Conservation (phyloP, 1,139 yeast species). For the Nakaseomyces delphensis region DNA sequence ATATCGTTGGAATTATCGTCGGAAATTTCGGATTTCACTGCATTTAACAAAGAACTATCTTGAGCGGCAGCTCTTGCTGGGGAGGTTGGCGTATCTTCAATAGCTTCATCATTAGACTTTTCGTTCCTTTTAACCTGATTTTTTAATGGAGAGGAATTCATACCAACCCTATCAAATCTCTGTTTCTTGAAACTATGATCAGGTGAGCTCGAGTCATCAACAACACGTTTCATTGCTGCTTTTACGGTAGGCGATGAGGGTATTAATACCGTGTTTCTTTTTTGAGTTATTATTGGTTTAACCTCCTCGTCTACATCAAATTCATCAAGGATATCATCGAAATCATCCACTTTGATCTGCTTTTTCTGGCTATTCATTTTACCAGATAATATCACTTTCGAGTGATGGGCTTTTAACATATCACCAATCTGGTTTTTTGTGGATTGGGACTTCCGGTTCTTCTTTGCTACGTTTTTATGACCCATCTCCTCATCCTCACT, state of each 20-base stretch:
- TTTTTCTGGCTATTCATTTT: constrained; percentile 26
- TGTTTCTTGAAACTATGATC: neutral
- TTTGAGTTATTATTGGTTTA: constrained; percentile 6
- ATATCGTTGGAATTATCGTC: constrained; percentile 9
- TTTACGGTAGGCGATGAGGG: constrained; percentile 16
- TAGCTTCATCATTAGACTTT: neutral
- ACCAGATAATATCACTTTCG: constrained; percentile 13
- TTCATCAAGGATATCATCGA: constrained; percentile 43
- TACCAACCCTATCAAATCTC: neutral
- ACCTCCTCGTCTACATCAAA: constrained; percentile 28
- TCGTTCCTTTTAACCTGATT: constrained; percentile 7
- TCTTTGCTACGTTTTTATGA: constrained; percentile 34
- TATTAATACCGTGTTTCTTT: neutral
- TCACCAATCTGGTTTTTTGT: constrained; percentile 21
- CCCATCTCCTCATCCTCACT: constrained; percentile 30
- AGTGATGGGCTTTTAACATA: constrained; percentile 25
- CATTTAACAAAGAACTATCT: constrained; percentile 4
- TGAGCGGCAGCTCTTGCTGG: neutral
- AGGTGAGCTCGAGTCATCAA: neutral
- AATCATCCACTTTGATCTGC: constrained; percentile 31
- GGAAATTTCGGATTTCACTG: constrained; percentile 1
- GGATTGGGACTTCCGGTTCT: constrained; percentile 9
- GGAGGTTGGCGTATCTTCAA: constrained; percentile 11
- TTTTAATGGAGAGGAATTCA: constrained; percentile 10
- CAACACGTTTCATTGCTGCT: constrained; percentile 3